phyloP scores from a whole-genome alignment of 1,139 yeast species.

The Taiozyma sp. region DNA sequence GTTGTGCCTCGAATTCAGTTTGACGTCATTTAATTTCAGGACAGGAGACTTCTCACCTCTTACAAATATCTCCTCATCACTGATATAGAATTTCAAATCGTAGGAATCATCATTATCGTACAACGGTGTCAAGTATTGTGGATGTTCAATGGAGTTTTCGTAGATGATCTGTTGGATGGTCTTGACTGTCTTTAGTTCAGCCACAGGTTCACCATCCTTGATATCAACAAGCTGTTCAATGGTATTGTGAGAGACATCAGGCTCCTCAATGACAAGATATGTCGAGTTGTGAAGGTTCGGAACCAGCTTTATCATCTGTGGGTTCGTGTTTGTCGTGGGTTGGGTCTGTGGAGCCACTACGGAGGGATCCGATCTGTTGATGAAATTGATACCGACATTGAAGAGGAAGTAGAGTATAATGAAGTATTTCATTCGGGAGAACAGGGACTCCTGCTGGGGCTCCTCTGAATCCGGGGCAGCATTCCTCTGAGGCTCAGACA shows the following conservation, averaged over 20 bases:
- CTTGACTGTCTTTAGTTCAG: constrained; percentile 4
- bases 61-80: constrained; percentile 8
- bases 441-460: not conserved
- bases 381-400: not conserved
- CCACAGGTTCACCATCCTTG: constrained; percentile 11
- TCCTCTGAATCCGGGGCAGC: not conserved
- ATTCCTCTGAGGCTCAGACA: not conserved
- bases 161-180: constrained; percentile 20
- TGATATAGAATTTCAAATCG: constrained; percentile 18
- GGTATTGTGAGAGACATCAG: constrained; percentile 7
- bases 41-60: constrained; percentile 4
- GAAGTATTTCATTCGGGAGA: not conserved
- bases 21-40: constrained; percentile 5
- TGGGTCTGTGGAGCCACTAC: not conserved
- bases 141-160: constrained; percentile 19
- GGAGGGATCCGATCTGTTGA: not conserved
- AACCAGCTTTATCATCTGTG: not conserved
- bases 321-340: not conserved
- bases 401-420: not conserved
- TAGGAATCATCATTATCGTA: constrained; percentile 13
- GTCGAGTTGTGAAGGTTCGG: constrained; percentile 11
- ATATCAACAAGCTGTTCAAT: constrained; percentile 1
- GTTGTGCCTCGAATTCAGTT: constrained; percentile 12
- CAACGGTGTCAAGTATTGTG: constrained; percentile 19
- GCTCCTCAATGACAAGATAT: constrained; percentile 10